These are phyloP conservation scores for Amanita brunnescens DNA, from an alignment of 768 basidiomycete species.

Conservation along the genomic window DNA sequence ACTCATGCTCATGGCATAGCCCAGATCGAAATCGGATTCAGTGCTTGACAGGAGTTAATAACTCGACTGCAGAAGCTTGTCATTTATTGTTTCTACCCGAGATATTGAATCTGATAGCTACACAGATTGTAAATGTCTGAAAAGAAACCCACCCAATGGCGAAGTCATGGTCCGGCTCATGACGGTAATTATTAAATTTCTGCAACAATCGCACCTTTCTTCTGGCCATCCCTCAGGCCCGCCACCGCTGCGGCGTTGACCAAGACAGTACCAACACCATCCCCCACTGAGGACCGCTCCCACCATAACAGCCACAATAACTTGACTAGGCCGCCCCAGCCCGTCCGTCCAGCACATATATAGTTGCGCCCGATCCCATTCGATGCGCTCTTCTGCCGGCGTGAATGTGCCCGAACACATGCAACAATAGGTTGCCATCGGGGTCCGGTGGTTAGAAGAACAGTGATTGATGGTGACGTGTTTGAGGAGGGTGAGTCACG, in stretches of 20 bases:
- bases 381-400: background rate
- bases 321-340: conserved; percentile 1
- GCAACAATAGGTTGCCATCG: no score
- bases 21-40: no score
- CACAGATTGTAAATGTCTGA: no score
- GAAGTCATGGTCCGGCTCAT: no score
- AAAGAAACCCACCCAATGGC: no score
- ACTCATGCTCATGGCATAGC: no score
- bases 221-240: conserved; percentile 1
- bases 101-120: no score
- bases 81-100: no score
- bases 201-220: background rate
- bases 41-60: no score
- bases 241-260: conserved; percentile 3
- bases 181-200: no score
- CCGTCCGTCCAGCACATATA: conserved; percentile 1
- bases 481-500: conserved; percentile 20
- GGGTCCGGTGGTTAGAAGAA: no score
- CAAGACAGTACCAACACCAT: conserved; percentile 3
- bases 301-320: background rate
- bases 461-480: conserved; percentile 17
- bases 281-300: conserved; percentile 1
- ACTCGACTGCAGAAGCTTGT: no score
- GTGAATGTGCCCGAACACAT: conserved; percentile 3
- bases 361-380: conserved; percentile 3